Base-by-base conservation (phyloP, 306 rosid species). In the Begonia loranthoides region DNA sequence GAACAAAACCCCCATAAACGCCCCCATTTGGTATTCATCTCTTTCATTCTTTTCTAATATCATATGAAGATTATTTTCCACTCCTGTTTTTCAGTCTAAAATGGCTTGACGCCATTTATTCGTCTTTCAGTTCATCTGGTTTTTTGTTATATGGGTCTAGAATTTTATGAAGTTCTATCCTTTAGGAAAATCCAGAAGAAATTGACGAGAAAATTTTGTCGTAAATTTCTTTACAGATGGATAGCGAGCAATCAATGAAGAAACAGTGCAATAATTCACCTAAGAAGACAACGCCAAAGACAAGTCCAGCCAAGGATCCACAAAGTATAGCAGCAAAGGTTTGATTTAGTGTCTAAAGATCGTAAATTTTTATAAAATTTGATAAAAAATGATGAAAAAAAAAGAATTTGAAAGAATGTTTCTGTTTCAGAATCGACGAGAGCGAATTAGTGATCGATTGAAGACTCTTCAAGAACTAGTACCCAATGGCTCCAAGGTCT, bases 281-380 rank as follows among this genome's bases (percentile, higher is more conserved):
- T 51, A 81, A 78, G 72, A 63, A 72, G 46, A 54, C 68, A 44
- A 79, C 74, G 66, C 72, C 67, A 15, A 84, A 84, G 73, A 51
- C 88, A 55, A 67, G 49, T 49, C 58, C 71, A 22, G 60, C 87
- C 12, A 84, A 79, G 66, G 95, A 88, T 70, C 82, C 96, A 19
- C 95, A 81, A 58, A 88, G 96, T 66, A 75, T 84, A 61, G 93
- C 95, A 45, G 96, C 96, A 38, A 88, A 88, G 96, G 96, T 88
- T 68, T 70, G 69, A 73, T 62, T 28, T 28, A 28, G 36, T 28
- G 4, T 28, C 36, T 17, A 68, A 74, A 70, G 52, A 62, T 21
- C 49, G 45, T 9, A 22, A 28, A 11, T 17, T 14, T 40, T 47
- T 24, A 40, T 12, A 34, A 54, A 28, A 12, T 15, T 22, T 49